These are phyloP conservation scores for Trypanosoma cruzi DNA, from an alignment of 208 protist genomes.

Conservation along the genomic window DNA sequence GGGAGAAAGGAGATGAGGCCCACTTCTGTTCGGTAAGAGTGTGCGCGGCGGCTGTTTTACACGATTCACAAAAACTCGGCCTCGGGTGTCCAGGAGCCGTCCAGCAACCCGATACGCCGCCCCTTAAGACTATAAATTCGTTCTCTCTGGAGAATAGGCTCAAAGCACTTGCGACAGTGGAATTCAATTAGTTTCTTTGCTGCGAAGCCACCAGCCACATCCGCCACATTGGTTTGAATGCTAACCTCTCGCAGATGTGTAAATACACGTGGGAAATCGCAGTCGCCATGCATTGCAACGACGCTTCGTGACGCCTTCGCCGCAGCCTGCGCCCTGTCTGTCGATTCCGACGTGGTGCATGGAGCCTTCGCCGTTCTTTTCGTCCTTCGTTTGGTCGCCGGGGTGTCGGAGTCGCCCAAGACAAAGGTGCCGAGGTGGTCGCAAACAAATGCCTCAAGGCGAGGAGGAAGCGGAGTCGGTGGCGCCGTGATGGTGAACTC, in stretches of 20 bases:
- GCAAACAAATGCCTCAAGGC: conserved; percentile 58
- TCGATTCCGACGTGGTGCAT: not conserved
- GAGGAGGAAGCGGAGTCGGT: conserved; percentile 51
- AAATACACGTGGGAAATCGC: conserved; percentile 89
- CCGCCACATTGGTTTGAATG: conserved; percentile 30
- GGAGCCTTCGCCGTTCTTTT: not conserved
- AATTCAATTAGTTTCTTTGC: conserved; percentile 42
- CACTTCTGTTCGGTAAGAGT: not conserved
- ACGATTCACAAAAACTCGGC: conserved; percentile 59
- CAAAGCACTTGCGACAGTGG: conserved; percentile 87
- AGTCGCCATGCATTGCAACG: conserved; percentile 65
- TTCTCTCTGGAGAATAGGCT: conserved; percentile 55
- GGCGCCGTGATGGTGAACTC: conserved; percentile 64
- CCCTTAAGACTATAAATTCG: conserved; percentile 50
- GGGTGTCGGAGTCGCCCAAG: conserved; percentile 62
- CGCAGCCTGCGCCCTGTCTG: not conserved
- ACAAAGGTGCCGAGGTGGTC: conserved; percentile 60
- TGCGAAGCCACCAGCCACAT: conserved; percentile 9
- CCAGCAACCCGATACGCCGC: conserved; percentile 58
- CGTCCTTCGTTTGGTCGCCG: conserved; percentile 14
- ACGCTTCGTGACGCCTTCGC: conserved; percentile 18
- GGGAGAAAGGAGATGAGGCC: not conserved
- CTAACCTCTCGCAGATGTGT: conserved; percentile 66
- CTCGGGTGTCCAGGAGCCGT: conserved; percentile 84
- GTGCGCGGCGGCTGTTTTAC: not conserved